These are phyloP conservation scores for Xylariaceae sp. DNA, from an alignment of 2,329 filamentous ascomycete genomes.

Conservation along the genomic window DNA sequence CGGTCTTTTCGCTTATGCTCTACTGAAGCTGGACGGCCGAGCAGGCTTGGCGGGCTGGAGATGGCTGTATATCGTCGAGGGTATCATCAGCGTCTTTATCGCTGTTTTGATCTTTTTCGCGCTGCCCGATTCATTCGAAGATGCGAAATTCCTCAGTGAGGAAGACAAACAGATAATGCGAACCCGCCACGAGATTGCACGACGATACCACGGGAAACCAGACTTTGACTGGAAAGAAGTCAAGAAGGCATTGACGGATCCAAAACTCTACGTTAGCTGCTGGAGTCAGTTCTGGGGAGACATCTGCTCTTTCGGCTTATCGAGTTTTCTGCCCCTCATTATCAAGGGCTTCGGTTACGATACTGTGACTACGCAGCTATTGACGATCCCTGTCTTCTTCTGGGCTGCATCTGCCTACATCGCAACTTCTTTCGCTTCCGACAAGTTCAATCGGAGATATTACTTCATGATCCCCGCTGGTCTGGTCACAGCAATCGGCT, in stretches of 20 bases:
- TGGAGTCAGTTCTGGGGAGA: neutral
- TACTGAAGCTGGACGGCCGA: neutral
- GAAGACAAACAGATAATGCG: too few relatives aligned
- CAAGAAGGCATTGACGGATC: too few relatives aligned
- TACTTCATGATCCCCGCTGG: too few relatives aligned
- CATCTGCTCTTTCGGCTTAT: slow-evolving; percentile 8
- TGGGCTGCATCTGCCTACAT: neutral
- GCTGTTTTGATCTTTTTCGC: neutral
- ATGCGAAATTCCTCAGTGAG: too few relatives aligned
- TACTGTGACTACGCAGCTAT: slow-evolving; percentile 5
- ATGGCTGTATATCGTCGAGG: neutral
- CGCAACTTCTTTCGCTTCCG: too few relatives aligned
- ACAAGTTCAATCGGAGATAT: too few relatives aligned
- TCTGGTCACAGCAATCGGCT: too few relatives aligned
- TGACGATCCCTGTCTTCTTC: slow-evolving; percentile 11
- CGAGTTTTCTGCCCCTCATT: slow-evolving; percentile 6
- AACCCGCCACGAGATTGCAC: too few relatives aligned
- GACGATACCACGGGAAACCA: too few relatives aligned
- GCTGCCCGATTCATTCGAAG: neutral
- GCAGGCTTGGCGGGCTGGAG: neutral
- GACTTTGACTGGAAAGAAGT: too few relatives aligned
- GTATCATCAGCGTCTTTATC: neutral
- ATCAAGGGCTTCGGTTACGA: slow-evolving; percentile 13
- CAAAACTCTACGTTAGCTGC: too few relatives aligned
- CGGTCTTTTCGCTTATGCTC: neutral